phyloP scores from a whole-genome alignment of 768 basidiomycete genomes.

The Glaciozyma antarctica region DNA sequence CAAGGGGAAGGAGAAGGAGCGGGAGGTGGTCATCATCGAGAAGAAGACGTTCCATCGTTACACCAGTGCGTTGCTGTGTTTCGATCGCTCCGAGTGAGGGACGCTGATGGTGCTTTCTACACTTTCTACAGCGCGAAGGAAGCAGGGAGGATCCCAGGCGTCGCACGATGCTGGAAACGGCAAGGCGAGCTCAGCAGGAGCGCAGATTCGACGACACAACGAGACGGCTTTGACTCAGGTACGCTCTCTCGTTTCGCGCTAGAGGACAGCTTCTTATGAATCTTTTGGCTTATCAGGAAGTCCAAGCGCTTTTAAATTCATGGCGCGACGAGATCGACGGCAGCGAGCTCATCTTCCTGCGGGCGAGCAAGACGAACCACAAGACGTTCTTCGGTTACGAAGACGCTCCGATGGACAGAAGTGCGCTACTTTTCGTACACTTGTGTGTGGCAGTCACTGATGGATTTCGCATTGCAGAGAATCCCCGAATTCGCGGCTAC shows the following conservation, averaged over 20 bases:
- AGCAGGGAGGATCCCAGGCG: constrained; percentile 93
- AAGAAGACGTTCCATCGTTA: constrained; percentile 98
- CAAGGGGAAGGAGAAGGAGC: constrained; percentile 54
- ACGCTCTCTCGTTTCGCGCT: constrained; percentile 31
- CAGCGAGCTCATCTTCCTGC: constrained; percentile 86
- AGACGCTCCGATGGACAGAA: constrained; percentile 61
- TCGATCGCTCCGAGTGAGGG: background rate
- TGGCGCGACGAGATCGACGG: constrained; percentile 78
- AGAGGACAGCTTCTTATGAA: background rate
- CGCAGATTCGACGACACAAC: constrained; percentile 83
- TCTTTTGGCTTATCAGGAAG: constrained; percentile 52
- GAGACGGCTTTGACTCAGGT: constrained; percentile 87
- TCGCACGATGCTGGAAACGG: constrained; percentile 88
- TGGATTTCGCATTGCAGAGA: constrained; percentile 40
- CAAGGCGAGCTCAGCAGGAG: constrained; percentile 86
- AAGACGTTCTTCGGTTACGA: constrained; percentile 87
- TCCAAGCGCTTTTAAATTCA: constrained; percentile 65
- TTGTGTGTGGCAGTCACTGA: background rate
- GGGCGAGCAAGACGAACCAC: constrained; percentile 77
- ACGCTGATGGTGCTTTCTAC: background rate
- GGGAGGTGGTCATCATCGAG: constrained; percentile 67
- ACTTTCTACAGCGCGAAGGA: constrained; percentile 69
- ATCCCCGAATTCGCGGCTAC: constrained; percentile 74
- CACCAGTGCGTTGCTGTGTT: constrained; percentile 59
- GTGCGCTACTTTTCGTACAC: constrained; percentile 30